Evolutionary conservation across 2,329 filamentous ascomycete genomes (phyloP).

Genomic region (Scortechinia acanthostroma): DNA sequence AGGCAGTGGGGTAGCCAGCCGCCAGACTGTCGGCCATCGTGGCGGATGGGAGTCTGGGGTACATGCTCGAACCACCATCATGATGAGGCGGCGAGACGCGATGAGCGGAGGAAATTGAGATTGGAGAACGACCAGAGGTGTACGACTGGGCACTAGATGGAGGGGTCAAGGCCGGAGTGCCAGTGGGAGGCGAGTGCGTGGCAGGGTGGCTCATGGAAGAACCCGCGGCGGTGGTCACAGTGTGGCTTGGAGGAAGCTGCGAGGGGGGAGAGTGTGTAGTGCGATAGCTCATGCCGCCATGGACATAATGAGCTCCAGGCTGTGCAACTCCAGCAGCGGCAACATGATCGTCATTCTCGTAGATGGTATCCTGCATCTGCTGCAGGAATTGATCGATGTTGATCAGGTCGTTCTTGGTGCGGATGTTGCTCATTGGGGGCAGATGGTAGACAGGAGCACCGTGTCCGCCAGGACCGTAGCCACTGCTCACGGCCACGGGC

Average conservation of each 20-base stretch:
- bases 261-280: constrained; percentile 44
- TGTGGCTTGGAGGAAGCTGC: constrained; percentile 13
- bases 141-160: constrained; percentile 56
- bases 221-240: constrained; percentile 16
- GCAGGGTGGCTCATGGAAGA: constrained; percentile 26
- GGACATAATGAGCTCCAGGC: constrained; percentile 61
- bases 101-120: constrained; percentile 39
- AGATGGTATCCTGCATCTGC: constrained; percentile 92
- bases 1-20: constrained; percentile 35
- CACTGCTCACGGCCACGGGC: constrained; percentile 32
- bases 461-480: constrained; percentile 41
- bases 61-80: constrained; percentile 42
- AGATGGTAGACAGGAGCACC: constrained; percentile 67
- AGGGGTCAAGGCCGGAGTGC: constrained; percentile 56
- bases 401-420: constrained; percentile 87
- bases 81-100: constrained; percentile 40
- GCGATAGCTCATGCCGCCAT: constrained; percentile 43
- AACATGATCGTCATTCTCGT: constrained; percentile 80
- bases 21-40: constrained; percentile 46
- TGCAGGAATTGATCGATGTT: constrained; percentile 93
- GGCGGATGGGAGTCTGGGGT: constrained; percentile 53
- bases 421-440: constrained; percentile 77
- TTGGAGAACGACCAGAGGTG: constrained; percentile 52
- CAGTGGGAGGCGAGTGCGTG: constrained; percentile 32
- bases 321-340: constrained; percentile 73